These are phyloP conservation scores for Phialocephala sp. DNA, from an alignment of 2,329 filamentous ascomycete species.

Conservation along the genomic window DNA sequence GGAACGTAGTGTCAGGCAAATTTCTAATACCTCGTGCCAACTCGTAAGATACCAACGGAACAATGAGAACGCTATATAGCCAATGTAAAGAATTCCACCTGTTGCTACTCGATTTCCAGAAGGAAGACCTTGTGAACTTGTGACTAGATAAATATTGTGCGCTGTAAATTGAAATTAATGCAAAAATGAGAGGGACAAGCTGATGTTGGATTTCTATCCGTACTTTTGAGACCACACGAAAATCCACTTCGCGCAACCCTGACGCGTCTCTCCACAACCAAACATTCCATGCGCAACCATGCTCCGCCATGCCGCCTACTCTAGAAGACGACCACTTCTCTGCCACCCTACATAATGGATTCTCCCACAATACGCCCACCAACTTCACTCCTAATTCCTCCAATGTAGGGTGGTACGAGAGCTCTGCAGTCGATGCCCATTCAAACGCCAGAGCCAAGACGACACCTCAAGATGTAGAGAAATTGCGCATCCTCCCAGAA, in stretches of 20 bases:
- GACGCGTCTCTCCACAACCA: not conserved
- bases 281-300: not conserved
- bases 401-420: not conserved
- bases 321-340: conserved; percentile 14
- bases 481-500: conserved; percentile 31
- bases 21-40: too few species aligned
- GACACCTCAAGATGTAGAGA: conserved; percentile 25
- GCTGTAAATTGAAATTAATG: not conserved
- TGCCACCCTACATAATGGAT: conserved; percentile 10
- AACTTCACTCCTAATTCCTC: not conserved
- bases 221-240: not conserved
- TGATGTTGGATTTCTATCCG: not conserved
- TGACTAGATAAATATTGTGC: too few species aligned
- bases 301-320: conserved; percentile 19
- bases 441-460: not conserved
- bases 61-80: too few species aligned
- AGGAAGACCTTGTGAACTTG: not conserved
- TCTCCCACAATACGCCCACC: not conserved
- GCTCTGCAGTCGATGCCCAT: conserved; percentile 2
- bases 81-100: too few species aligned
- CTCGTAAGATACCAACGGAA: too few species aligned
- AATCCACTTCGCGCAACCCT: not conserved
- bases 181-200: not conserved
- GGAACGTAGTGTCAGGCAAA: too few species aligned
- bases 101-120: not conserved